These are phyloP conservation scores for Penicillium rolfsii DNA, from an alignment of 2,329 filamentous ascomycete species.

Conservation along the genomic window DNA sequence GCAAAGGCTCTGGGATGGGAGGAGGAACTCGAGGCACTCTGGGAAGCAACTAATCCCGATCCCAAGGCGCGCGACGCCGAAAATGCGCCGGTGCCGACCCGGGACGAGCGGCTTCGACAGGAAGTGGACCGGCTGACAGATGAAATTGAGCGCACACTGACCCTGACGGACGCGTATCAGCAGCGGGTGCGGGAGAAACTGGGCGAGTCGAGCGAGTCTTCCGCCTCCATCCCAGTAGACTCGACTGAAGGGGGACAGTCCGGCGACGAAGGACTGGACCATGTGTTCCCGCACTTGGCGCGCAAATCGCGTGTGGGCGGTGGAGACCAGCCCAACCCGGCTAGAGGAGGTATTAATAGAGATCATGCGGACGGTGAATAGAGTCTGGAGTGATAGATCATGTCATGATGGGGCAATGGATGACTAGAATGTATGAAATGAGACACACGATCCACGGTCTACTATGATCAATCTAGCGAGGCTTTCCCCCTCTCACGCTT, in stretches of 20 bases:
- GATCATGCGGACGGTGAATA: background rate
- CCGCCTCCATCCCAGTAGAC: background rate
- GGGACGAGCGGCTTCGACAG: conserved; percentile 61
- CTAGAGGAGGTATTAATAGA: background rate
- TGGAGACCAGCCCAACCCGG: background rate
- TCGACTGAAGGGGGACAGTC: background rate
- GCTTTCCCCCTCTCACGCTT: background rate
- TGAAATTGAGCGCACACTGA: conserved; percentile 61
- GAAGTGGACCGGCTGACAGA: conserved; percentile 62
- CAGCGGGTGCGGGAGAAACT: conserved; percentile 43
- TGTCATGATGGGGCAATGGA: background rate
- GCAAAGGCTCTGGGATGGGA: conserved; percentile 82
- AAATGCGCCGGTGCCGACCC: conserved; percentile 46
- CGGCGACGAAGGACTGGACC: conserved; percentile 30
- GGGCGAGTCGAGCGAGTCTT: conserved; percentile 11
- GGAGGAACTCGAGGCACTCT: conserved; percentile 77
- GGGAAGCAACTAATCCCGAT: conserved; percentile 69
- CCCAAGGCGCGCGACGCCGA: conserved; percentile 55
- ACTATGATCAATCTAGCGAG: background rate
- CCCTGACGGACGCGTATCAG: conserved; percentile 52
- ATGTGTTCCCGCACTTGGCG: conserved; percentile 45
- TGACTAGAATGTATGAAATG: conserved; percentile 2
- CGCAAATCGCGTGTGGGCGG: conserved; percentile 19
- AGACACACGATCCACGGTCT: background rate
- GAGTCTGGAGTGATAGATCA: background rate